phyloP scores from a whole-genome alignment of 208 protist genomes.

The Leishmania braziliensis region DNA sequence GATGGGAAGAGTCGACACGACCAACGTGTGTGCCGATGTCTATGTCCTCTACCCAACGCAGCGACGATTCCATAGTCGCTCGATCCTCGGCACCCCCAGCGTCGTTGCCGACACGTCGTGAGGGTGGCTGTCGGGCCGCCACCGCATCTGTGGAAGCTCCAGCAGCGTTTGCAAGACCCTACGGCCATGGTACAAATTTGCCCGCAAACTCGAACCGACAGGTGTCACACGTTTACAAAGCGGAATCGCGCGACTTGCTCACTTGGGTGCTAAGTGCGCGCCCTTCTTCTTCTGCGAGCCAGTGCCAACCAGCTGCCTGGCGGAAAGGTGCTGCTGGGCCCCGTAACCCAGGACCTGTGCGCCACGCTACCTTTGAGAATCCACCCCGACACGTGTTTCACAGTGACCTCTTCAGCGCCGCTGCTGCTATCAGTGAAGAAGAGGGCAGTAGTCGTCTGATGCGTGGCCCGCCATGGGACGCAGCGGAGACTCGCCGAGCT shows the following conservation, averaged over 20 bases:
- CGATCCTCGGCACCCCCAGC: not conserved
- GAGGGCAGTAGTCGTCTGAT: not conserved
- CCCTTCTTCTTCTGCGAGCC: not conserved
- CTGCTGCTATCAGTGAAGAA: not conserved
- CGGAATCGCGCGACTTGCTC: slow-evolving; percentile 8
- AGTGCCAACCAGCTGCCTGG: not conserved
- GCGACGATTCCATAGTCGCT: not conserved
- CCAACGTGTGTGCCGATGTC: not conserved
- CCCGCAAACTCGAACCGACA: not conserved
- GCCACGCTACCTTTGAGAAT: not conserved
- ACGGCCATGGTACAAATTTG: not conserved
- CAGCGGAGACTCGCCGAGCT: not conserved
- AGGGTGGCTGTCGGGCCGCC: not conserved
- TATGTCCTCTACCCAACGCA: not conserved
- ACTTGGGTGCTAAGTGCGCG: not conserved
- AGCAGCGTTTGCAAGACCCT: not conserved
- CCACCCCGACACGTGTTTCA: slow-evolving; percentile 5
- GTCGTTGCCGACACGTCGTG: not conserved
- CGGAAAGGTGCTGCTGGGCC: not conserved
- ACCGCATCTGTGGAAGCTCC: not conserved
- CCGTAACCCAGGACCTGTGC: not conserved
- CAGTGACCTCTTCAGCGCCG: slow-evolving; percentile 11
- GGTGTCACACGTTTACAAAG: not conserved
- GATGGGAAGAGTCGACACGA: not conserved
- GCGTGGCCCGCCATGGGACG: too few relatives aligned